phyloP scores from a whole-genome alignment of 2,329 filamentous ascomycete species.

The Endoconidiophora laricicola region DNA sequence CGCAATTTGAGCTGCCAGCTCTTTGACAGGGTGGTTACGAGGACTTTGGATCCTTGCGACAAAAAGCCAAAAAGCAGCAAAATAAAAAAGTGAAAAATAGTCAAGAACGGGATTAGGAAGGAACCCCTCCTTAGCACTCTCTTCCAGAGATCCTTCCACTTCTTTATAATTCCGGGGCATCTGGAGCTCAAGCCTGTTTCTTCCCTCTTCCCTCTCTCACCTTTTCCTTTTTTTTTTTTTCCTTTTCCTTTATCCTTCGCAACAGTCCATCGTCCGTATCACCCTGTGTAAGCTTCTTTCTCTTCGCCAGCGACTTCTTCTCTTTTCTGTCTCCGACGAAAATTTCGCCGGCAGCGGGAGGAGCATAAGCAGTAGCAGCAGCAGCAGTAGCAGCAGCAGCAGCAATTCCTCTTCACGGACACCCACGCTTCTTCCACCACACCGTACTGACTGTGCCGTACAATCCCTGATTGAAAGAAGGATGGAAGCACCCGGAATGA shows the following conservation, averaged over 20 bases:
- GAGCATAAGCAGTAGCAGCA: too few species aligned
- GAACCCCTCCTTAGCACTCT: too few species aligned
- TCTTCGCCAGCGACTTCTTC: background rate
- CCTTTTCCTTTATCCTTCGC: background rate
- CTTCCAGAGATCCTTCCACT: background rate
- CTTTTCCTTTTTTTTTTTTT: background rate
- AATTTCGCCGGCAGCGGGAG: too few species aligned
- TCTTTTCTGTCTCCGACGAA: background rate
- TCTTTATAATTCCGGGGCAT: background rate
- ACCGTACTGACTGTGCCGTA: too few species aligned
- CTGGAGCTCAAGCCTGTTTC: background rate
- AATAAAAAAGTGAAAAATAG: background rate
- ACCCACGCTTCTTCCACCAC: too few species aligned
- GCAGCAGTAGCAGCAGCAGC: too few species aligned
- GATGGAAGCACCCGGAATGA: background rate
- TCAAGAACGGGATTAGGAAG: too few species aligned
- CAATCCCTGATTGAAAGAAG: background rate
- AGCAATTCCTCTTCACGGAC: background rate
- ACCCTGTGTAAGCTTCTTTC: background rate
- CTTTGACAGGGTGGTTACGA: too few species aligned
- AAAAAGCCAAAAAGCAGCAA: background rate
- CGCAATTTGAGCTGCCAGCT: too few species aligned
- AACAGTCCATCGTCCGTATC: background rate
- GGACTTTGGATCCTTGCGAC: too few species aligned
- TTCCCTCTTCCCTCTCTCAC: conserved; percentile 1